These are phyloP conservation scores for Macrolepiota fuliginosa DNA, from an alignment of 768 basidiomycete species.

Conservation along the genomic window DNA sequence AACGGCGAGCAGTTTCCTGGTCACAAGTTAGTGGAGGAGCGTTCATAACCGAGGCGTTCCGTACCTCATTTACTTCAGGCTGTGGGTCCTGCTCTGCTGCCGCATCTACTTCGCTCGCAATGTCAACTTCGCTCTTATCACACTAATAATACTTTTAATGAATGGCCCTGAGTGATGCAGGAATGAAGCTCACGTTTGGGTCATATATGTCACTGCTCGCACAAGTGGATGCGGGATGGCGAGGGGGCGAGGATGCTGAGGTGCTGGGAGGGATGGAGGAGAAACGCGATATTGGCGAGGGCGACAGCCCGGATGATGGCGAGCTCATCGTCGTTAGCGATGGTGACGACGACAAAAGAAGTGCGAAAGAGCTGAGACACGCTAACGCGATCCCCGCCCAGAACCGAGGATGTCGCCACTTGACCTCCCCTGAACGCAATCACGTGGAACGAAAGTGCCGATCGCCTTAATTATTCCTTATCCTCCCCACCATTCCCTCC, in stretches of 20 bases:
- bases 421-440: slow-evolving; percentile 15
- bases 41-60: background rate
- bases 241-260: slow-evolving; percentile 23
- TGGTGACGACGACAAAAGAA: background rate
- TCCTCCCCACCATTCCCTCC: too few species aligned
- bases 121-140: background rate
- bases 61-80: slow-evolving; percentile 14
- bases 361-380: background rate
- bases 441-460: background rate
- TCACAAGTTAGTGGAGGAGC: background rate
- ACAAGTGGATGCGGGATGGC: slow-evolving; percentile 19
- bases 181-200: background rate
- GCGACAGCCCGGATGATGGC: slow-evolving; percentile 17
- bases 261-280: slow-evolving; percentile 20
- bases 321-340: slow-evolving; percentile 20
- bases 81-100: background rate
- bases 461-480: too few species aligned
- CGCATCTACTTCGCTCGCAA: background rate
- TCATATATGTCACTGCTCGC: slow-evolving; percentile 23
- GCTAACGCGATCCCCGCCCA: background rate
- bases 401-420: slow-evolving; percentile 9
- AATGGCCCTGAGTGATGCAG: background rate
- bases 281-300: slow-evolving; percentile 15
- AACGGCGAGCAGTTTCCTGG: slow-evolving; percentile 50
- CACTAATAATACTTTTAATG: background rate